Base-by-base conservation (phyloP, 2,329 filamentous ascomycete genomes). In the Pseudogymnoascus sp. region DNA sequence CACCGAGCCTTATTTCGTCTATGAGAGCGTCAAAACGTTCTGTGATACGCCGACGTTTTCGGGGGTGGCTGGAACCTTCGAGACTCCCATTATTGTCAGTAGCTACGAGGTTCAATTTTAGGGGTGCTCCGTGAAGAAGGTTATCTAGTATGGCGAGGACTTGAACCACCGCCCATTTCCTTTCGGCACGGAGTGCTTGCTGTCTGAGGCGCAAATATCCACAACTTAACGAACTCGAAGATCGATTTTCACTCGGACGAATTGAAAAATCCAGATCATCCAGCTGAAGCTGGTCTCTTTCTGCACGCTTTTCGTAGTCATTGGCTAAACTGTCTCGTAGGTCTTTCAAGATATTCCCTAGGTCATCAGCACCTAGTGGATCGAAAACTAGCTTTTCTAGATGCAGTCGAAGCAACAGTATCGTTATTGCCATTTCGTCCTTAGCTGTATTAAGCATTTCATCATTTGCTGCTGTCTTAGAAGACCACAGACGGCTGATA, bases 401-500 rank as follows among this genome's bases (percentile, higher is more conserved):
- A 66, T 88, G 84, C 7, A 87, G 76, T 66, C 85, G 81, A 33
- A 86, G 78, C n/a, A 84, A 78, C 65, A 89, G 85, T 29, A 96
- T 77, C 1, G 85, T 84, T 67, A 86, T 86, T 35, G 95, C 78
- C 72, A 96, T 88, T 72, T 92, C 91, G 66, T 93, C 89, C 67
- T 88, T 86, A 59, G 94, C 74, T 1, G 79, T 80, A 65, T 81
- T 84, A 10, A 73, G 60, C 69, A 73, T 66, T 84, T 80, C 69
- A 83, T 80, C 81, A 68, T 85, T 80, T 12, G 82, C 81, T 26
- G 81, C 74, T 52, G 83, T 82, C 67, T 89, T 90, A n/a, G 83
- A 81, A 66, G 86, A 80, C 92, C 93, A 99, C 76, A 91, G 85
- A 59, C 84, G 81, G 62, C 83, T 84, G 66, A 96, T 84, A 49